Base-by-base conservation (phyloP, 2,329 filamentous ascomycete genomes). In the Talaromyces sp. region DNA sequence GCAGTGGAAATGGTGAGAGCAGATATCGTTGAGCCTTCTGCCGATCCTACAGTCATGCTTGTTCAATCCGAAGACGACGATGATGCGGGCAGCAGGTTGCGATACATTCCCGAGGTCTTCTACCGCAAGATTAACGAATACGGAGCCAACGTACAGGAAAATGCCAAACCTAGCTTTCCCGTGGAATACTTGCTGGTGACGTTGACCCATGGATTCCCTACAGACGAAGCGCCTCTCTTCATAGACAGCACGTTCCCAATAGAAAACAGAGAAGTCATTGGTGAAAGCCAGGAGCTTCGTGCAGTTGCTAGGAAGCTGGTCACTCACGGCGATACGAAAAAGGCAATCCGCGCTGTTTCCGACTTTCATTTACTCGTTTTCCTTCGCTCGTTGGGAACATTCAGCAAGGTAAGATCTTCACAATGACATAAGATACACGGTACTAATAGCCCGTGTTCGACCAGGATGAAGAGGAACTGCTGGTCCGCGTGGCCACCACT, bases 41-140 rank as follows among this genome's bases (percentile, higher is more conserved):
- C 93, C 32, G 93, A 98, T 65, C 95, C 95, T 1, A 88, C 85
- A 7, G 88, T 93, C 58, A 97, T 99, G 93, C 85, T 99, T 53
- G 95, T 99, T 4, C 92, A 93, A 64, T 89, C 90, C 27, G 93
- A 98, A 72, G 90, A 93, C 62, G 92, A 97, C 57, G 89, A 92
- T 65, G 86, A 81, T 67, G 86, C 80, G 60, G 81, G 77, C 56
- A 88, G 84, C 73, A 87, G 86, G 60, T 88, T 89, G 27, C 85
- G 93, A 69, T 99, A 99, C 72, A 96, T 99, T 25, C 95, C 95
- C 0, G 95, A 99, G 71, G 93, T 99, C 4, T 99, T 98, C 77
- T 99, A 96, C 79, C 87, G 93, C 64, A 88, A 86, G 68, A 92
- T 96, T 76, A 99, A 99, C 75, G 93, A 99, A 74, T 96, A 99